A percentile compares a stretch with the other conserved stretches of the same genome.
Evolutionary conservation across 345 rosid species (phyloP).

Genomic region (Eutrema japonicum): DNA sequence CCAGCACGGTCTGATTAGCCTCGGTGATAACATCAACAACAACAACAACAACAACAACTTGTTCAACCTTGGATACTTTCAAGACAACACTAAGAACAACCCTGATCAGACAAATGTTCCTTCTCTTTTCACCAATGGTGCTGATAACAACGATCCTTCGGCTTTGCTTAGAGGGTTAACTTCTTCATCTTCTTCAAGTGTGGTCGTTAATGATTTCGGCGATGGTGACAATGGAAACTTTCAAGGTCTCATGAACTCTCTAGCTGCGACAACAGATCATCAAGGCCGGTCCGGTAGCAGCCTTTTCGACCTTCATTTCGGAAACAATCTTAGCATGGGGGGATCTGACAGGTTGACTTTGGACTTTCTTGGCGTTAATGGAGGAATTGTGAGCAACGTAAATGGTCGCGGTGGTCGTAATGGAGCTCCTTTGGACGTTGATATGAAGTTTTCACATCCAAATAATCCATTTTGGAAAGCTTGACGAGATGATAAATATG

Average conservation of each 20-base stretch:
- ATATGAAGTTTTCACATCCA: constrained; percentile 36
- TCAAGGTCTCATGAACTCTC: constrained; percentile 69
- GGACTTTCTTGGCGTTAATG: constrained; percentile 80
- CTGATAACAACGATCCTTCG: constrained; percentile 55
- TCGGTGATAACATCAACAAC: constrained; percentile 33
- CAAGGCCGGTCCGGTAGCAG: constrained; percentile 40
- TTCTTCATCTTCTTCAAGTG: constrained; percentile 46
- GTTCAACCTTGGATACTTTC: constrained; percentile 62
- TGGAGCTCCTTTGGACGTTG: constrained; percentile 33
- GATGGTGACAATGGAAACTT: constrained; percentile 55
- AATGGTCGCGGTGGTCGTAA: constrained; percentile 40
- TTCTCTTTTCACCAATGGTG: constrained; percentile 70
- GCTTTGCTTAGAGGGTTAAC: constrained; percentile 63
- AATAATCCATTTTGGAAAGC: constrained; percentile 41
- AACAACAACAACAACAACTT: constrained; percentile 40
- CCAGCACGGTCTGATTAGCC: constrained; percentile 36
- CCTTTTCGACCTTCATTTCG: constrained; percentile 43
- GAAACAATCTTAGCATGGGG: constrained; percentile 34
- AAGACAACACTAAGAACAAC: constrained; percentile 42
- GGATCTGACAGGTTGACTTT: constrained; percentile 63
- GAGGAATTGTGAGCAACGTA: constrained; percentile 49
- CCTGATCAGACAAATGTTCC: constrained; percentile 53
- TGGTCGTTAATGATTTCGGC: constrained; percentile 41
- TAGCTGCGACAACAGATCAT: constrained; percentile 40
- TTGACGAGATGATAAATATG: constrained; percentile 29